Base-by-base conservation (phyloP, 129 eudicot species). In the Heracleum sosnowskyi region DNA sequence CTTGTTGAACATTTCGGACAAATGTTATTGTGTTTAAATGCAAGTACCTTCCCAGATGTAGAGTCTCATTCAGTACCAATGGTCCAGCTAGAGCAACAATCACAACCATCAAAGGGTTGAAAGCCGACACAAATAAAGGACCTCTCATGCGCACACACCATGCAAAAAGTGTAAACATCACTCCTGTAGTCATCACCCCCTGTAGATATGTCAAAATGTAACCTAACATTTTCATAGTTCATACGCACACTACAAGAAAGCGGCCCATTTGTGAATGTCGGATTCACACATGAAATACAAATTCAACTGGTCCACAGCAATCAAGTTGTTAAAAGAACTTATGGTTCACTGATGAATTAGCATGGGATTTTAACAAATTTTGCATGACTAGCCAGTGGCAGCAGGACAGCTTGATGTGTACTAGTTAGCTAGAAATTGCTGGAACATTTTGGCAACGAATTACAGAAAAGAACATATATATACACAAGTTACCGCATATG, bases 31-130 rank as follows among this genome's bases (percentile, higher is more conserved):
- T 47, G 57, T 49, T 49, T 49, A 8, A 17, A 18, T 47, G n/a
- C n/a, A 49, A 49, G 16, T 87, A 92, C 97, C 87, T 87, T 89
- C 95, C 92, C 24, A 92, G 33, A 78, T 86, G 83, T 39, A 88
- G 35, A 76, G 82, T 79, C 76, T 89, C 97, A 40, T 86, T 63
- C 7, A 88, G 85, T 15, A 89, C 36, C 39, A 92, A 78, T 13
- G 82, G 78, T 20, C 96, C 88, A 4, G 80, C 82, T n/a, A n/a
- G n/a, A n/a, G n/a, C n/a, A n/a, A n/a, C n/a, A n/a, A n/a, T n/a
- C n/a, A n/a, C n/a, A n/a, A 85, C 88, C 81, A 84, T 31, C 35
- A 91, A 73, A 4, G 93, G 97, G 74, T 77, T 87, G 33, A 91
- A 91, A 35, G 73, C 60, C 4, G 97, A 84, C 11, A 81, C 91